phyloP scores from a whole-genome alignment of 495 filamentous ascomycete species.

The Extremus antarcticus region DNA sequence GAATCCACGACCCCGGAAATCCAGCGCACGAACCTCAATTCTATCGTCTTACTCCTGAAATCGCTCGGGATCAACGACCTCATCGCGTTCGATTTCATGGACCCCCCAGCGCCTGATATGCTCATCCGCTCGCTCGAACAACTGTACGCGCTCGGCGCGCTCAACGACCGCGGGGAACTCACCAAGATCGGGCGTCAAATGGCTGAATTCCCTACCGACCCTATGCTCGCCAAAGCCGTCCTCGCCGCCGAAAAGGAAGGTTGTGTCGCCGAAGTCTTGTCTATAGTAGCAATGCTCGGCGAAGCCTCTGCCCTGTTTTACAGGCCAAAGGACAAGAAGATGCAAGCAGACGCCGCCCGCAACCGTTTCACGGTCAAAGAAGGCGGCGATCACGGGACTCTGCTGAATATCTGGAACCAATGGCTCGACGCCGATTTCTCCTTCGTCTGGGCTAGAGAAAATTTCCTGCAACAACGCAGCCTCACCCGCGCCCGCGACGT shows the following conservation, averaged over 20 bases:
- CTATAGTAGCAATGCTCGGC: constrained; percentile 85
- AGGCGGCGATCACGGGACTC: constrained; percentile 81
- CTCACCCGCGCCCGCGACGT: constrained; percentile 83
- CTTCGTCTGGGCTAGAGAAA: constrained; percentile 81
- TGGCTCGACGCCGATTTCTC: constrained; percentile 92
- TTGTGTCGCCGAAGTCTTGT: constrained; percentile 91
- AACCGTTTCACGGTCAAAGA: constrained; percentile 84
- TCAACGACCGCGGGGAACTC: constrained; percentile 81
- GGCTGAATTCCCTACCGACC: constrained; percentile 93
- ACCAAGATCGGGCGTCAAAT: constrained; percentile 91
- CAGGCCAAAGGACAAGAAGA: constrained; percentile 94
- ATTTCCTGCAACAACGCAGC: constrained; percentile 83
- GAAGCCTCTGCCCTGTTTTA: constrained; percentile 86
- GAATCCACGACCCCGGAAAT: constrained; percentile 92
- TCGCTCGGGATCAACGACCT: constrained; percentile 89
- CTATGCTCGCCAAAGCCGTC: constrained; percentile 83
- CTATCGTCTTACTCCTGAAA: constrained; percentile 77
- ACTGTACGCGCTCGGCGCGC: constrained; percentile 79
- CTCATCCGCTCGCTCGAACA: constrained; percentile 85
- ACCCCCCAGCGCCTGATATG: constrained; percentile 81
- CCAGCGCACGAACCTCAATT: constrained; percentile 77
- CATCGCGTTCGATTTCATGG: constrained; percentile 93
- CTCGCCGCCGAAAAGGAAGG: constrained; percentile 81
- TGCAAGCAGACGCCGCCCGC: constrained; percentile 89
- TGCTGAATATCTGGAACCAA: constrained; percentile 95